phyloP scores from a whole-genome alignment of 1,284 basidiomycete genomes.

The Leccinum subrobustum region DNA sequence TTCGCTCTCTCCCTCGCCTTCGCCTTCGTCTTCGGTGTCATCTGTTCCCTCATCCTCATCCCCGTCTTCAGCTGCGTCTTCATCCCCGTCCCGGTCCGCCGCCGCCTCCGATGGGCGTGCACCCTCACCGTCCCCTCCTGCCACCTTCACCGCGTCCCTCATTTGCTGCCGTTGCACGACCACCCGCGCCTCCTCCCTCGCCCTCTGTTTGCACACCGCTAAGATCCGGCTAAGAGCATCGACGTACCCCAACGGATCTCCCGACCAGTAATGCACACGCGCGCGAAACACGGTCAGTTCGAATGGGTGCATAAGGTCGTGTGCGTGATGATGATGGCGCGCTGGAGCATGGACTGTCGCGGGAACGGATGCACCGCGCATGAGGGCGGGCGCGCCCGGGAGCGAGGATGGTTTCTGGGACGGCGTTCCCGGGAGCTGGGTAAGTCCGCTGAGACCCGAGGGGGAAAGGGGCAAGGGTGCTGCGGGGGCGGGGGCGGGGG shows the following conservation, averaged over 20 bases:
- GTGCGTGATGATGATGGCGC: slow-evolving; percentile 18
- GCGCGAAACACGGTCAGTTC: slow-evolving; percentile 77
- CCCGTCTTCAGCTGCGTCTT: neutral
- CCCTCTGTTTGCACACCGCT: slow-evolving; percentile 67
- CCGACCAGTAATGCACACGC: slow-evolving; percentile 70
- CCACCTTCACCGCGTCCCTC: neutral
- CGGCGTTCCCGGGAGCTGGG: slow-evolving; percentile 28
- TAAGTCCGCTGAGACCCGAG: slow-evolving; percentile 21
- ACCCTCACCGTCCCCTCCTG: neutral
- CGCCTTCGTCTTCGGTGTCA: neutral
- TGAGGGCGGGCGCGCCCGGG: slow-evolving; percentile 1
- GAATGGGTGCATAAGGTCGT: slow-evolving; percentile 68
- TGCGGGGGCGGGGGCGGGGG: neutral
- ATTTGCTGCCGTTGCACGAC: slow-evolving; percentile 40
- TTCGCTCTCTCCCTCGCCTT: neutral
- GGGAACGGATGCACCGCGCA: neutral
- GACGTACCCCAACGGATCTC: slow-evolving; percentile 71
- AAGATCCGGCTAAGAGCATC: slow-evolving; percentile 80
- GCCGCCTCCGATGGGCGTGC: neutral
- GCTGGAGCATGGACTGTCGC: neutral
- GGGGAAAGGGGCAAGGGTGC: slow-evolving; percentile 17
- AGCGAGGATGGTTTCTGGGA: slow-evolving; percentile 21
- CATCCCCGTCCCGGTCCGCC: neutral
- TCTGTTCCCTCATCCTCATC: neutral
- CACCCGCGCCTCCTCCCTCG: slow-evolving; percentile 39